These are phyloP conservation scores for Aureobasidium vineae DNA, from an alignment of 2,329 filamentous ascomycete genomes.

Conservation along the genomic window DNA sequence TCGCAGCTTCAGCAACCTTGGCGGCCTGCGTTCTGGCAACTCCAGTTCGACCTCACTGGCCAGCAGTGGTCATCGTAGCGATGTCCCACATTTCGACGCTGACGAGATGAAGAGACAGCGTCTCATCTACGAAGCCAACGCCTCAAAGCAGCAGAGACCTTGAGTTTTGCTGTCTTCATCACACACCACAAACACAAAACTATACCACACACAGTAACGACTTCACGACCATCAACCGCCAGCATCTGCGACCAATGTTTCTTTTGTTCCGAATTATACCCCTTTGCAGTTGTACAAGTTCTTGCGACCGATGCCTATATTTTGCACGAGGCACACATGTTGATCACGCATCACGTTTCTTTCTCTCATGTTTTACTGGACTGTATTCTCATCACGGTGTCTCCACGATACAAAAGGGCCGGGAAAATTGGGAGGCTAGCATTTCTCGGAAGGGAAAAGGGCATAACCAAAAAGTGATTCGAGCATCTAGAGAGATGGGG, in stretches of 20 bases:
- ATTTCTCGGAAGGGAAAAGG: constrained; percentile 1
- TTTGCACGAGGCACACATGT: constrained; percentile 5
- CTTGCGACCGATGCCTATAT: constrained; percentile 6
- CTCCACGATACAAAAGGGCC: neutral
- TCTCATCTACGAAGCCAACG: constrained; percentile 49
- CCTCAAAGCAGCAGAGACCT: constrained; percentile 18
- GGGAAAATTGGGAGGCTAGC: constrained; percentile 14
- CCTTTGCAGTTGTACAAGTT: constrained; percentile 18
- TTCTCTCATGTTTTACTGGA: neutral
- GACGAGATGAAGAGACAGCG: constrained; percentile 51
- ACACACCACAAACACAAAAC: neutral
- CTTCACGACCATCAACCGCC: constrained; percentile 18
- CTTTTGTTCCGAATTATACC: constrained; percentile 25
- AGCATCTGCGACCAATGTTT: constrained; percentile 21
- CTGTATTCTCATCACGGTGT: neutral
- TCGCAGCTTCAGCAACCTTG: constrained; percentile 39
- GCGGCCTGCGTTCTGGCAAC: constrained; percentile 34
- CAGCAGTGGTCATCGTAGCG: constrained; percentile 37
- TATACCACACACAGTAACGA: constrained; percentile 15
- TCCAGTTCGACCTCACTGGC: constrained; percentile 37
- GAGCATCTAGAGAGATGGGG: neutral
- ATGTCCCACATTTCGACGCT: constrained; percentile 47
- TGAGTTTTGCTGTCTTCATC: neutral
- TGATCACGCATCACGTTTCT: constrained; percentile 9
- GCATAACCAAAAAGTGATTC: constrained; percentile 10